Percentiles rank a stretch among this genome's conserved stretches.
Conservation (phyloP, 768 basidiomycete species). For the Macrolepiota albuminosa region DNA sequence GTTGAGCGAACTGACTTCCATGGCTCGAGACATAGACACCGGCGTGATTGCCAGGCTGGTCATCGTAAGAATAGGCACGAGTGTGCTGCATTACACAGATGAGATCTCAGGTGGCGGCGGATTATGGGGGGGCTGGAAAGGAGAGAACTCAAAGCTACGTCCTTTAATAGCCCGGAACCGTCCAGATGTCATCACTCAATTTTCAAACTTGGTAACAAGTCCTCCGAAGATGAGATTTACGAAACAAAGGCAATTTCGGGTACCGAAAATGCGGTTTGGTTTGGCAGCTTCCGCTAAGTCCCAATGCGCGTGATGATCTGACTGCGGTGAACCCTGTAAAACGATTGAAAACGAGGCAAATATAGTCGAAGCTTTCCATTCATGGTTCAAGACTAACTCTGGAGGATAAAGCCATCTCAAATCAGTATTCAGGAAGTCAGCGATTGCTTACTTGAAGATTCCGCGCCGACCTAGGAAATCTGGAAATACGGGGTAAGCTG, state of each 20-base stretch:
- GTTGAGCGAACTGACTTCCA: conserved; percentile 24
- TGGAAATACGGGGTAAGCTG: conserved; percentile 29
- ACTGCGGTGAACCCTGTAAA: conserved; percentile 31
- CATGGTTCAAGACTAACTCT: conserved; percentile 17
- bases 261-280: conserved; percentile 38
- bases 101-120: conserved; percentile 21
- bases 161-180: conserved; percentile 44
- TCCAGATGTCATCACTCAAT: conserved; percentile 29
- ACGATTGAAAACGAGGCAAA: conserved; percentile 17
- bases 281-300: conserved; percentile 27
- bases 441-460: conserved; percentile 32
- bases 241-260: conserved; percentile 30
- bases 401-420: conserved; percentile 13
- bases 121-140: conserved; percentile 21
- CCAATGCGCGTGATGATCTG: conserved; percentile 30
- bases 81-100: conserved; percentile 34
- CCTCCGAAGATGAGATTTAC: conserved; percentile 34
- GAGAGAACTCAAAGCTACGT: conserved; percentile 21
- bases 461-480: conserved; percentile 25
- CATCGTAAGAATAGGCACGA: conserved; percentile 40
- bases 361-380: conserved; percentile 16
- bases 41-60: conserved; percentile 27
- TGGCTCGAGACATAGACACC: conserved; percentile 20
- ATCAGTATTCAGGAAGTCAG: conserved; percentile 20
- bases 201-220: conserved; percentile 35